These are phyloP conservation scores for Rostrohypoxylon terebratum DNA, from an alignment of 495 filamentous ascomycete genomes.

Conservation along the genomic window DNA sequence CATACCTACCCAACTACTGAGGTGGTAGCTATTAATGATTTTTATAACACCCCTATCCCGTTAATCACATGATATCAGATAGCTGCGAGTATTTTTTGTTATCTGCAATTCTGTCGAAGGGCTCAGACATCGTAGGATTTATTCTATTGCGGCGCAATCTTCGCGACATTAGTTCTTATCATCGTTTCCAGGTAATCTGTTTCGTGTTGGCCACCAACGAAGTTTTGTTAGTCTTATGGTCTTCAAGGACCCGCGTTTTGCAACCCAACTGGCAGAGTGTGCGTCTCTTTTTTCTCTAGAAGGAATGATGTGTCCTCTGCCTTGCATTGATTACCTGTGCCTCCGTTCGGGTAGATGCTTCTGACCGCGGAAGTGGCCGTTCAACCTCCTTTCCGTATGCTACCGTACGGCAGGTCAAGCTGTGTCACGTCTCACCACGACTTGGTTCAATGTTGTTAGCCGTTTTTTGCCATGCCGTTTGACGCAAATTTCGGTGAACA, in stretches of 20 bases:
- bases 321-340: conserved; percentile 44
- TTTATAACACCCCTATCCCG: neutral
- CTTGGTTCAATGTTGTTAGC: conserved; percentile 41
- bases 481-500: conserved; percentile 41
- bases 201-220: conserved; percentile 32
- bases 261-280: conserved; percentile 37
- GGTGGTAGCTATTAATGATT: no score
- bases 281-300: conserved; percentile 28
- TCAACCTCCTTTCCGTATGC: conserved; percentile 40
- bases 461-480: conserved; percentile 40
- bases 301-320: conserved; percentile 35
- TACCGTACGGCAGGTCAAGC: conserved; percentile 27
- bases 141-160: conserved; percentile 37
- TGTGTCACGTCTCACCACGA: conserved; percentile 44
- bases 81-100: conserved; percentile 39
- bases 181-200: neutral
- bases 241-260: conserved; percentile 21
- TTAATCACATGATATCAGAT: conserved; percentile 40
- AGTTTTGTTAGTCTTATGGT: conserved; percentile 27
- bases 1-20: neutral
- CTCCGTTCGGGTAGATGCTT: conserved; percentile 39
- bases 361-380: conserved; percentile 44
- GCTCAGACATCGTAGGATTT: conserved; percentile 38
- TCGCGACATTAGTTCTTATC: conserved; percentile 34
- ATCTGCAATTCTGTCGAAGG: conserved; percentile 28